Conservation (phyloP, 2,329 filamentous ascomycete genomes). For the Penicillium thymicola region DNA sequence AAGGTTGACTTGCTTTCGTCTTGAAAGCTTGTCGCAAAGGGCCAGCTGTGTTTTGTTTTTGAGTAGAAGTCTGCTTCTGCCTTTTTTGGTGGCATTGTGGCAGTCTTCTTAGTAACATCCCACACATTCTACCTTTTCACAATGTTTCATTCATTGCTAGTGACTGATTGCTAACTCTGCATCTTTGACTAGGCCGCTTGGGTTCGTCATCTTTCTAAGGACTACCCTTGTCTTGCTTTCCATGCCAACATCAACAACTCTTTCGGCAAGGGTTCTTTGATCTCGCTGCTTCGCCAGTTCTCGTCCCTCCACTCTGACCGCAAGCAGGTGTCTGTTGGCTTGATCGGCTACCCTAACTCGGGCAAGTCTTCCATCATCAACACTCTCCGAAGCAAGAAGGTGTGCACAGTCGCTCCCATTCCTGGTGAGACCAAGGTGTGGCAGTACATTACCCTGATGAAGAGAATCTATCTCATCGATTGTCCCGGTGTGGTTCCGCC, state of each 20-base stretch:
- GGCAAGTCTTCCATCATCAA: constrained; percentile 98
- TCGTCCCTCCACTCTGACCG: constrained; percentile 82
- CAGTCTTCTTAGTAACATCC: constrained; percentile 98
- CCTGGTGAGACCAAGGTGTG: constrained; percentile 97
- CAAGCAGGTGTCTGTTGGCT: constrained; percentile 90
- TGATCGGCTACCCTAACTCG: constrained; percentile 87
- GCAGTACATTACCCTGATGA: constrained; percentile 97
- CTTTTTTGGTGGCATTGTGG: constrained; percentile 60
- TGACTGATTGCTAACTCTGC: constrained; percentile 31
- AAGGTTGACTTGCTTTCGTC: constrained; percentile 76
- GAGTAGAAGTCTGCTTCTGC: constrained; percentile 90
- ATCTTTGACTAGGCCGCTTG: constrained; percentile 69
- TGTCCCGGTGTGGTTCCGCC: constrained; percentile 96
- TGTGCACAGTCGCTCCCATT: constrained; percentile 89
- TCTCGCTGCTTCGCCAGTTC: constrained; percentile 89
- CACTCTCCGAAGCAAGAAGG: constrained; percentile 88
- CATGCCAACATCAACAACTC: constrained; percentile 93
- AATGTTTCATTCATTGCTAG: constrained; percentile 40
- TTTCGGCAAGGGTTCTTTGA: constrained; percentile 93
- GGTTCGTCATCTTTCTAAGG: constrained; percentile 83
- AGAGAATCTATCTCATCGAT: constrained; percentile 90
- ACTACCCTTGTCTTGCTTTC: constrained; percentile 91
- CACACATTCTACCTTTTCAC: constrained; percentile 62
- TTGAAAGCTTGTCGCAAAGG: constrained; percentile 79
- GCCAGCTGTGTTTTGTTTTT: constrained; percentile 79